Conservation (phyloP, 208 protist species). For the Crithidia brevicula region DNA sequence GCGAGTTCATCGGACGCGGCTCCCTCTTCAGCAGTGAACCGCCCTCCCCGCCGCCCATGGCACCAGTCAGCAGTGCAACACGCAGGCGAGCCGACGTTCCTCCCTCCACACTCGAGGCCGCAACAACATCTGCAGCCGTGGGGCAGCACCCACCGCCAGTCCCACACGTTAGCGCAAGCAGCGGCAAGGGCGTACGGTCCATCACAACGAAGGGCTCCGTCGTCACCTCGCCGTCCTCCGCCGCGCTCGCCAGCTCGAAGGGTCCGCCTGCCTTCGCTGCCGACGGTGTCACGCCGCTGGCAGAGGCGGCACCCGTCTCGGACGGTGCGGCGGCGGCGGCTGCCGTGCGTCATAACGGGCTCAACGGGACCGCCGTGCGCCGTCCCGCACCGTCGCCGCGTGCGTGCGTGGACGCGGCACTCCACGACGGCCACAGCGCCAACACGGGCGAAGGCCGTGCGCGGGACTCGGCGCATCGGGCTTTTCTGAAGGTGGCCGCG, state of each 20-base stretch:
- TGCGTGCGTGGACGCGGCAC: not conserved
- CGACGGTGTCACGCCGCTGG: too few relatives aligned
- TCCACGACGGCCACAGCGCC: not conserved
- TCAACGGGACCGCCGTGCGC: slow-evolving; percentile 1
- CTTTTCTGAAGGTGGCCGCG: too few relatives aligned
- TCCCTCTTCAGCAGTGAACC: slow-evolving; percentile 6
- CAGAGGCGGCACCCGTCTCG: too few relatives aligned
- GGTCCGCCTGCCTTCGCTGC: not conserved
- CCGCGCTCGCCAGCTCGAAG: not conserved
- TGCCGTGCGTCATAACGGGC: not conserved
- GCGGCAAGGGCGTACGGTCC: not conserved
- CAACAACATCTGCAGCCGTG: not conserved
- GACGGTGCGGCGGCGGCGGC: not conserved
- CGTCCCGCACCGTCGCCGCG: not conserved
- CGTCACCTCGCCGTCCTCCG: slow-evolving; percentile 1
- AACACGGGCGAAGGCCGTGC: too few relatives aligned
- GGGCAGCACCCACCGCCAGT: not conserved
- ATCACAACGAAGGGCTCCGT: slow-evolving; percentile 15
- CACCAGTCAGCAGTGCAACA: not conserved
- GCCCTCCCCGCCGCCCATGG: not conserved
- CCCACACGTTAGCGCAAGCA: not conserved
- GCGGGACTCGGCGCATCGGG: too few relatives aligned
- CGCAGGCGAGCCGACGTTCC: not conserved
- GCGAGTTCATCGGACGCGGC: not conserved
- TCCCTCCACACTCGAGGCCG: not conserved